Evolutionary conservation across 2,329 filamentous ascomycete species (phyloP), one percentile per base, ranked within the genome.

Genomic region (Ustulina deusta): DNA sequence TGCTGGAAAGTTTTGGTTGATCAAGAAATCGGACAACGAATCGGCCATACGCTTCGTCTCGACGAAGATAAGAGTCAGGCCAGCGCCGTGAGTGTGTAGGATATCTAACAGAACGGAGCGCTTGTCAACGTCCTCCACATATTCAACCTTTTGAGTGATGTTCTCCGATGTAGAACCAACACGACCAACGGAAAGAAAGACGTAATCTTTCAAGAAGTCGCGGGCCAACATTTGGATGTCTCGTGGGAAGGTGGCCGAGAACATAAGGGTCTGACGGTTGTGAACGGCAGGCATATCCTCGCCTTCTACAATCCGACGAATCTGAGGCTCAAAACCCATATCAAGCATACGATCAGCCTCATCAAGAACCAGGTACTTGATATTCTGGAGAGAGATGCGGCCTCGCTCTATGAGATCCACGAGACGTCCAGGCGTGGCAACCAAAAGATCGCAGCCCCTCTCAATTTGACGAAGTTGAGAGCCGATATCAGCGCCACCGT

Each of bases 301-400:
- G 69, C 94, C 94, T 83, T 98, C 95, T 52, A 99, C 96, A 78
- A 99, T 98, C 77, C 95, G 93, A 78, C 96, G 94, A 79, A 99
- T 99, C 85, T 99, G 96, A 78, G 96, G 96, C 87, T 99, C 96
- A 87, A 99, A 99, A 96, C 96, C 96, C 96, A 99, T 99, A 88
- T 99, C 96, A 87, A 99, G 88, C 96, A 99, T 99, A 81, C 96
- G 96, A 86, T 99, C 96, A 82, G 96, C 96, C 89, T 99, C 96
- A 77, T 99, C 96, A 63, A 99, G 93, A 76, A 99, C 93, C 70
- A 99, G 89, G 81, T 99, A 99, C 87, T 97, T 98, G 88, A 99
- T 99, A 88, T 97, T 97, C 82, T 91, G 89, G 63, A 99, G 91
- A 51, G 96, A 98, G 81, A 99, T 98, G 79, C 95, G 93, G 78